Conservation (phyloP, 2,329 filamentous ascomycete genomes). For the Diaporthe vexans region DNA sequence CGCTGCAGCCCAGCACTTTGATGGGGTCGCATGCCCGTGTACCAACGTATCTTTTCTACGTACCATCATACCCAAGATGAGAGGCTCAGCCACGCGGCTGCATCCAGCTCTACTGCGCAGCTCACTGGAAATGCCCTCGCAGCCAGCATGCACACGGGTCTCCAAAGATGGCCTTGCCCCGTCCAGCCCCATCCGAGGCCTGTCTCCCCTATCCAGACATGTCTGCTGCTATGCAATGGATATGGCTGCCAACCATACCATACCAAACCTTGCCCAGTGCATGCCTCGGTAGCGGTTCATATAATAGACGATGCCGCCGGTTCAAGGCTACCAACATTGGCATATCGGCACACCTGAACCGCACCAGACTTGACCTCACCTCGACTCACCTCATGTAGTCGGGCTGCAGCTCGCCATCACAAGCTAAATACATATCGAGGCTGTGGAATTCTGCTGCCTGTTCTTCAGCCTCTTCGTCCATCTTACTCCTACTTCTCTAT, state of each 20-base stretch:
- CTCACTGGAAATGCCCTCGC: slow-evolving; percentile 17
- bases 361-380: neutral
- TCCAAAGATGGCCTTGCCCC: slow-evolving; percentile 35
- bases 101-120: slow-evolving; percentile 23
- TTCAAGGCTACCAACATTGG: slow-evolving; percentile 38
- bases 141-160: slow-evolving; percentile 25
- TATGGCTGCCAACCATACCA: slow-evolving; percentile 20
- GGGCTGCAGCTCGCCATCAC: slow-evolving; percentile 1
- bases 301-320: slow-evolving; percentile 40
- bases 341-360: slow-evolving; percentile 22
- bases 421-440: slow-evolving; percentile 25
- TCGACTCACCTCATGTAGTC: slow-evolving; percentile 21
- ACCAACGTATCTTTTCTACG: neutral
- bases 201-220: slow-evolving; percentile 1
- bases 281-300: slow-evolving; percentile 36
- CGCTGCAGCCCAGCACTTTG: neutral
- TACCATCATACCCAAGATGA: slow-evolving; percentile 7
- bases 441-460: slow-evolving; percentile 41
- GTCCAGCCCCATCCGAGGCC: slow-evolving; percentile 33
- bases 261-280: neutral
- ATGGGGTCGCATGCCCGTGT: neutral
- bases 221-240: neutral
- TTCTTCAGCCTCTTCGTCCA: neutral
- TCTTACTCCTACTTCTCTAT: neutral
- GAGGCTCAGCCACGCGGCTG: slow-evolving; percentile 25